Evolutionary conservation across 495 filamentous ascomycete species (phyloP).

Genomic region (Lasiosphaeria ovina): DNA sequence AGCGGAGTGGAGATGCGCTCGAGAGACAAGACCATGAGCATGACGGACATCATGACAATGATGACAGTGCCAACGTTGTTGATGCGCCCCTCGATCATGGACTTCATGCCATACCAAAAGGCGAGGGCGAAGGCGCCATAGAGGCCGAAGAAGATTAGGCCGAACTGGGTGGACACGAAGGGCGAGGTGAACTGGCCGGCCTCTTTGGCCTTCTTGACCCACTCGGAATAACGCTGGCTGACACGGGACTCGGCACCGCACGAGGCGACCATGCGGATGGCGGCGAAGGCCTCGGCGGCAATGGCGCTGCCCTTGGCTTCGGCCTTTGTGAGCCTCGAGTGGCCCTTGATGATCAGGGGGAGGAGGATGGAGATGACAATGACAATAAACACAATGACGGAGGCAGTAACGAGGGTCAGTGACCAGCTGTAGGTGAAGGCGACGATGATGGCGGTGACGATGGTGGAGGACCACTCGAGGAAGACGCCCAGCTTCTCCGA

Average conservation of each 20-base stretch:
- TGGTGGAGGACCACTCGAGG: conserved; percentile 53
- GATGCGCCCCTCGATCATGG: conserved; percentile 39
- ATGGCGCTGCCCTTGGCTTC: conserved; percentile 55
- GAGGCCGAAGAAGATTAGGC: conserved; percentile 42
- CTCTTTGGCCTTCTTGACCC: conserved; percentile 56
- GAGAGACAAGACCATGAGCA: conserved; percentile 53
- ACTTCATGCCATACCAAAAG: conserved; percentile 55
- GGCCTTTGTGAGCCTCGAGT: conserved; percentile 36
- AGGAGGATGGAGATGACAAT: conserved; percentile 52
- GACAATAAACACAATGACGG: conserved; percentile 55
- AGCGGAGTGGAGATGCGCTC: conserved; percentile 52
- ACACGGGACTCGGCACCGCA: conserved; percentile 61
- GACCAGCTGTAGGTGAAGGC: conserved; percentile 59
- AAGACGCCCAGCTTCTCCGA: conserved; percentile 63
- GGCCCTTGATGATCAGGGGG: conserved; percentile 60
- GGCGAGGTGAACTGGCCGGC: conserved; percentile 51
- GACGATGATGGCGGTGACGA: conserved; percentile 58
- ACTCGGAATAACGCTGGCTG: conserved; percentile 48
- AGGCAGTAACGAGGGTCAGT: conserved; percentile 55
- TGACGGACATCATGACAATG: conserved; percentile 55
- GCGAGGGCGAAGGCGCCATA: conserved; percentile 44
- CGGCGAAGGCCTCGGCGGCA: conserved; percentile 56
- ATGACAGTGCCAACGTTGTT: conserved; percentile 44
- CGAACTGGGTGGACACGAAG: conserved; percentile 42
- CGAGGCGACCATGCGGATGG: conserved; percentile 59